Percentiles rank a stretch among this genome's conserved stretches.
Conservation (phyloP, 2,329 filamentous ascomycete species). For the Penicillium sp. region DNA sequence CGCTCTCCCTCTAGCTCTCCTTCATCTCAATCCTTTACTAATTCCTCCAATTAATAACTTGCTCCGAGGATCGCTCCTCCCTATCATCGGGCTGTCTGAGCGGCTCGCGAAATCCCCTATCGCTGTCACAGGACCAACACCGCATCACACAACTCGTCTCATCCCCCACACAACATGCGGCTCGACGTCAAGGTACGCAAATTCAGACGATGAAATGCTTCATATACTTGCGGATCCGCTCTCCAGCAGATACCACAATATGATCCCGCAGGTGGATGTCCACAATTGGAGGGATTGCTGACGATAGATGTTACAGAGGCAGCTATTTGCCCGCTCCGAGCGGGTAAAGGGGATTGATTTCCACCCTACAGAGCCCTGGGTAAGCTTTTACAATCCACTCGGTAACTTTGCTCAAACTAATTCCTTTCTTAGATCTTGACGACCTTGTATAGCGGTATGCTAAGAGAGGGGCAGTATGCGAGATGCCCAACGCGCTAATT, state of each 20-base stretch:
- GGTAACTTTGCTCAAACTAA: constrained; percentile 19
- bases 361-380: constrained; percentile 95
- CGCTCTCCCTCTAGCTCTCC: constrained; percentile 17
- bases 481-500: constrained; percentile 24
- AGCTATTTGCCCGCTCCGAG: constrained; percentile 85
- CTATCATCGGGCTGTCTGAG: constrained; percentile 30
- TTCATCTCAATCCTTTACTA: constrained; percentile 15
- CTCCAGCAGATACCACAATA: background rate
- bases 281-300: constrained; percentile 29
- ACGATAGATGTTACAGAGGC: constrained; percentile 56
- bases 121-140: constrained; percentile 30
- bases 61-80: constrained; percentile 14
- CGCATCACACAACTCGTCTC: constrained; percentile 34
- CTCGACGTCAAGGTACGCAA: constrained; percentile 58
- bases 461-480: constrained; percentile 2
- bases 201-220: constrained; percentile 4
- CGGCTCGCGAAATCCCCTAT: constrained; percentile 31
- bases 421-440: constrained; percentile 66
- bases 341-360: constrained; percentile 98
- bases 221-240: background rate
- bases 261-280: background rate
- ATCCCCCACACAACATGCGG: constrained; percentile 49
- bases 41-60: constrained; percentile 11
- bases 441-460: constrained; percentile 87
- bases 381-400: constrained; percentile 40